phyloP scores from a whole-genome alignment of 73 alveolate species.

The Chromera velia region DNA sequence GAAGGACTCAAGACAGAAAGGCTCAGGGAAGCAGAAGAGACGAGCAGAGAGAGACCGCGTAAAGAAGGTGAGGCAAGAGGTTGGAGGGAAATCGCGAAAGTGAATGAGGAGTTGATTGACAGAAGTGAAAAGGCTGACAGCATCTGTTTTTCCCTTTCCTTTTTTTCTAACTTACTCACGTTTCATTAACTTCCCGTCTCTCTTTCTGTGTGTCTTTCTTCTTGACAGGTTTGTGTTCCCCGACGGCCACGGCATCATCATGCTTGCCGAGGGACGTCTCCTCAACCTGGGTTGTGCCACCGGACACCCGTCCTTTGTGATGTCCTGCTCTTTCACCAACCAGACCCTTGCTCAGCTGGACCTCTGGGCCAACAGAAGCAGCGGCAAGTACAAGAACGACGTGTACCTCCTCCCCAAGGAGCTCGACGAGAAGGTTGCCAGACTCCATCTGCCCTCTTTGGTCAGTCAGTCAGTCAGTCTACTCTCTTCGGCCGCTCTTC shows the following conservation, averaged over 20 bases:
- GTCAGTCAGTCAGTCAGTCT: constrained; percentile 7
- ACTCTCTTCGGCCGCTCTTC: too few species aligned
- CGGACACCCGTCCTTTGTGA: constrained; percentile 93
- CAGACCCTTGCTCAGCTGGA: constrained; percentile 79
- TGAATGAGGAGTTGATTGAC: too few species aligned
- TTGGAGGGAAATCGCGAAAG: too few species aligned
- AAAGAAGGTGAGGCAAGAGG: too few species aligned
- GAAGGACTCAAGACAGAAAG: too few species aligned
- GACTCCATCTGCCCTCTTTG: constrained; percentile 71
- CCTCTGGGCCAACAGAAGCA: constrained; percentile 72
- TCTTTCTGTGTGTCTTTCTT: too few species aligned
- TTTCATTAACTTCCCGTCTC: too few species aligned
- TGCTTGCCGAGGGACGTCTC: constrained; percentile 88
- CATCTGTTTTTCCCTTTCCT: too few species aligned
- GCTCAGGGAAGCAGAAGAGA: too few species aligned
- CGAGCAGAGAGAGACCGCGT: too few species aligned
- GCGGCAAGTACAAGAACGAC: constrained; percentile 73
- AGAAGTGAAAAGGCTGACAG: too few species aligned
- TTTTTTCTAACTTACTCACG: too few species aligned
- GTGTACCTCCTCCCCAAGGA: constrained; percentile 83
- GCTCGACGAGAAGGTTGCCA: constrained; percentile 79
- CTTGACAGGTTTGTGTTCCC: constrained; percentile 84
- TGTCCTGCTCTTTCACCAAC: constrained; percentile 88
- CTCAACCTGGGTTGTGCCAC: constrained; percentile 93
- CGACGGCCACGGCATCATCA: constrained; percentile 84